Evolutionary conservation across 164 flowering plant genomes (phyloP).

Genomic region (Buxus sempervirens): DNA sequence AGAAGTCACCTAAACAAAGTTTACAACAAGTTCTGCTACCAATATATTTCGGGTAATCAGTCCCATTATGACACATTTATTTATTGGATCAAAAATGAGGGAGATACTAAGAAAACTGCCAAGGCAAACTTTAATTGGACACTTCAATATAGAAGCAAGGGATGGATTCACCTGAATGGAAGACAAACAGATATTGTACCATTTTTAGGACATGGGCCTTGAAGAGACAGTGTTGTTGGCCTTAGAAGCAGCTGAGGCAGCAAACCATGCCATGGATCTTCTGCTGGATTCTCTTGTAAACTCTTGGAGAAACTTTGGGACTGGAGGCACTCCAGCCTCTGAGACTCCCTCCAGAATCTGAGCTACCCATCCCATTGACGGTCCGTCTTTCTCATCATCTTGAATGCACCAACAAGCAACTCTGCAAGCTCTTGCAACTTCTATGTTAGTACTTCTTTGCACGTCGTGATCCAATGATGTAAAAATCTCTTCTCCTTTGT

Average conservation of each 20-base stretch:
- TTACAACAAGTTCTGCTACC: no score
- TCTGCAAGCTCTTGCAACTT: slow-evolving; percentile 10
- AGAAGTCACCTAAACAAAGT: no score
- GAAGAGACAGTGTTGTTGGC: slow-evolving; percentile 8
- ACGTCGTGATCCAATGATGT: slow-evolving; percentile 1
- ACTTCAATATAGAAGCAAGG: slow-evolving; percentile 4
- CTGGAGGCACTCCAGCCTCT: slow-evolving; percentile 4
- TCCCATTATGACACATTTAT: no score
- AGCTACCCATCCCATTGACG: slow-evolving; percentile 13
- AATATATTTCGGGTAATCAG: no score
- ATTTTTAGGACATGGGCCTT: neutral
- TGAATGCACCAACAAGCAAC: slow-evolving; percentile 19
- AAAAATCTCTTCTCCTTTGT: slow-evolving; percentile 1
- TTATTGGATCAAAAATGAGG: no score
- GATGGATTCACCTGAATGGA: neutral
- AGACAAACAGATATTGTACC: neutral
- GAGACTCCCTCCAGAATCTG: slow-evolving; percentile 12
- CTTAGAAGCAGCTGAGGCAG: neutral
- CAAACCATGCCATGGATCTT: no score
- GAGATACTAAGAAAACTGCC: no score
- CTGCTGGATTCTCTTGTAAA: no score
- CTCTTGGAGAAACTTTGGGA: neutral
- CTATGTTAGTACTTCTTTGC: neutral
- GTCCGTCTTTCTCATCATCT: slow-evolving; percentile 12
- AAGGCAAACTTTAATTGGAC: no score